Percentiles rank a stretch among this genome's conserved stretches.
These are phyloP conservation scores for Lipomyces yamanashiensis DNA, from an alignment of 805 yeast genomes.

Conservation along the genomic window DNA sequence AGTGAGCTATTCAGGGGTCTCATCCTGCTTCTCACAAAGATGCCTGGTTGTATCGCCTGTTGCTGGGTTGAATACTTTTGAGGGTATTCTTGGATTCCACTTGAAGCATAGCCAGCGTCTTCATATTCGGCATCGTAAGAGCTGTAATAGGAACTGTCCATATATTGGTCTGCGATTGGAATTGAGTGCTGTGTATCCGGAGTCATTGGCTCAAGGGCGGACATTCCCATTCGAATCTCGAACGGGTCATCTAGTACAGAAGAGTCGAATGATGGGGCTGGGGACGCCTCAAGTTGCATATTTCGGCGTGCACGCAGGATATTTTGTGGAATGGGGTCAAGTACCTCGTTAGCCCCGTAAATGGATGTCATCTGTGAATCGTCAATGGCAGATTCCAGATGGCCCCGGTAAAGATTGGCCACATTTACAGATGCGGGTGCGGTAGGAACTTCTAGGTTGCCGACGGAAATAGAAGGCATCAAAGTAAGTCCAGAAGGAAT, in stretches of 20 bases:
- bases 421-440: not conserved
- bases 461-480: not conserved
- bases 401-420: not conserved
- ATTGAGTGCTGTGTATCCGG: constrained; percentile 34
- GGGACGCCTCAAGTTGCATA: constrained; percentile 18
- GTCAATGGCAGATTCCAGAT: not conserved
- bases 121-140: constrained; percentile 4
- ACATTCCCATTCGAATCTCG: constrained; percentile 1
- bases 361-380: not conserved
- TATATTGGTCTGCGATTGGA: constrained; percentile 9
- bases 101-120: not conserved
- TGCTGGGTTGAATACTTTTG: constrained; percentile 1
- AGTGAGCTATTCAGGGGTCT: not conserved
- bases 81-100: not conserved
- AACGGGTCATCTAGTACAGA: constrained; percentile 23
- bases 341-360: not conserved
- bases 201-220: constrained; percentile 32
- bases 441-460: not conserved
- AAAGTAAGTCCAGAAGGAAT: not conserved
- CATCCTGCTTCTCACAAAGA: not conserved
- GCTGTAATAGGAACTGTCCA: constrained; percentile 10
- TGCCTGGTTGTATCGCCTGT: not conserved
- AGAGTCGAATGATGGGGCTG: constrained; percentile 32
- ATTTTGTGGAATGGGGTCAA: constrained; percentile 3
- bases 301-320: constrained; percentile 1